phyloP scores from a whole-genome alignment of 1,139 yeast species.

The Pichia sp. region DNA sequence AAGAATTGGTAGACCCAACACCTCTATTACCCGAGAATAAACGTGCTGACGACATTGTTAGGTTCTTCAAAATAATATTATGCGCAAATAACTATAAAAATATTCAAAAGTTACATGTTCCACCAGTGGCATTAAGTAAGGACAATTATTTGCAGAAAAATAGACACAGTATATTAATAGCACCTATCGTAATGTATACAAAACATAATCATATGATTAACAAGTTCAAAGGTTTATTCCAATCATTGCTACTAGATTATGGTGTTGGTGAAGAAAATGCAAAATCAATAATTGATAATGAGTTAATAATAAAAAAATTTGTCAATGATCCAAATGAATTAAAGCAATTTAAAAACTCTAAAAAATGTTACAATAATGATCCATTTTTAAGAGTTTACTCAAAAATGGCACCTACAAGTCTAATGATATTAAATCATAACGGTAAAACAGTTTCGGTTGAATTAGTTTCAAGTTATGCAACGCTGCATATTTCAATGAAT shows the following conservation, averaged over 20 bases:
- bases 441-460: constrained; percentile 22
- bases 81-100: constrained; percentile 54
- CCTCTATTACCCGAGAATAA: constrained; percentile 23
- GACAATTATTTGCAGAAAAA: constrained; percentile 8
- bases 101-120: constrained; percentile 40
- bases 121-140: constrained; percentile 38
- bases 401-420: constrained; percentile 24
- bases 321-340: constrained; percentile 21
- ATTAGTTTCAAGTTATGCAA: constrained; percentile 20
- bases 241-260: constrained; percentile 1
- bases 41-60: constrained; percentile 48
- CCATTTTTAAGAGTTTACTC: constrained; percentile 24
- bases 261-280: constrained; percentile 6
- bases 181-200: constrained; percentile 65
- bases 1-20: constrained; percentile 3
- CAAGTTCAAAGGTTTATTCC: constrained; percentile 38
- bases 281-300: constrained; percentile 8
- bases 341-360: constrained; percentile 2
- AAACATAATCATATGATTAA: constrained; percentile 51
- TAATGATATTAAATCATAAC: constrained; percentile 16
- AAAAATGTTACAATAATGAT: constrained; percentile 13
- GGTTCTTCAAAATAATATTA: constrained; percentile 51
- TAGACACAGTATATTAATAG: constrained; percentile 39
- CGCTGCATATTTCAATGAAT: constrained; percentile 21
- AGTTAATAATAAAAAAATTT: constrained; percentile 16